A percentile compares a stretch with the other conserved stretches of the same genome.
Evolutionary conservation across 805 yeast genomes (phyloP).

Genomic region (Yarrowia sp.): DNA sequence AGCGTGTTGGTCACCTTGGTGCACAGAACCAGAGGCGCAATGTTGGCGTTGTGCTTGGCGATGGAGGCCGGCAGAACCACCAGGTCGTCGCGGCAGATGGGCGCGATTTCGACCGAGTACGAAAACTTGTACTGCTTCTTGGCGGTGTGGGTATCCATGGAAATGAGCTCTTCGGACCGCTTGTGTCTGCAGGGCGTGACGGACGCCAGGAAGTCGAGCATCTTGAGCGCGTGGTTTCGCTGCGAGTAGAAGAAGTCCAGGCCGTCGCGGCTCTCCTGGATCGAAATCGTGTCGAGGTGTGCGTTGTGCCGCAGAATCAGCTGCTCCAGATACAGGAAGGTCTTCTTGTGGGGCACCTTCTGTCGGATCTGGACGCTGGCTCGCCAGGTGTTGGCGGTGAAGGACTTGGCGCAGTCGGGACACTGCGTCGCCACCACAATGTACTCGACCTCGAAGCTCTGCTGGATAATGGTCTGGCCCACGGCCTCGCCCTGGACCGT

Average conservation of each 20-base stretch:
- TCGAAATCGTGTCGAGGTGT: constrained; percentile 86
- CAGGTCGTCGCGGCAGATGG: constrained; percentile 90
- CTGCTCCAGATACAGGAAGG: constrained; percentile 89
- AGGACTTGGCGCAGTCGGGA: constrained; percentile 94
- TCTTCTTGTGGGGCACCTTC: constrained; percentile 90
- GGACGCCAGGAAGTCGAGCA: constrained; percentile 81
- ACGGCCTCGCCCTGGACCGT: constrained; percentile 92
- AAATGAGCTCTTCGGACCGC: constrained; percentile 83
- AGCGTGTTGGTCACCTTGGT: constrained; percentile 72
- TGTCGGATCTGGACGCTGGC: constrained; percentile 96
- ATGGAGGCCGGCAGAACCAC: constrained; percentile 79
- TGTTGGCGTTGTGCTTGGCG: constrained; percentile 78
- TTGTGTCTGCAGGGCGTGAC: constrained; percentile 80
- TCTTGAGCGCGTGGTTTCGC: constrained; percentile 85
- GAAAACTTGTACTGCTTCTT: constrained; percentile 83
- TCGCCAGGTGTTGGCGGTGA: constrained; percentile 93
- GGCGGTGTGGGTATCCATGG: constrained; percentile 87
- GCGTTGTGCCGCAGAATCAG: constrained; percentile 87
- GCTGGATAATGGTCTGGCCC: constrained; percentile 79
- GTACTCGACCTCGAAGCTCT: constrained; percentile 87
- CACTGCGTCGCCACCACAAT: constrained; percentile 96
- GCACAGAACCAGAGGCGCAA: constrained; percentile 77
- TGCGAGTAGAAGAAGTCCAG: constrained; percentile 85
- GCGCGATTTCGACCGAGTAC: constrained; percentile 85
- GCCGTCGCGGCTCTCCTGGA: constrained; percentile 86